Evolutionary conservation across 2,329 filamentous ascomycete species (phyloP).

Genomic region (Biscogniauxia marginata): DNA sequence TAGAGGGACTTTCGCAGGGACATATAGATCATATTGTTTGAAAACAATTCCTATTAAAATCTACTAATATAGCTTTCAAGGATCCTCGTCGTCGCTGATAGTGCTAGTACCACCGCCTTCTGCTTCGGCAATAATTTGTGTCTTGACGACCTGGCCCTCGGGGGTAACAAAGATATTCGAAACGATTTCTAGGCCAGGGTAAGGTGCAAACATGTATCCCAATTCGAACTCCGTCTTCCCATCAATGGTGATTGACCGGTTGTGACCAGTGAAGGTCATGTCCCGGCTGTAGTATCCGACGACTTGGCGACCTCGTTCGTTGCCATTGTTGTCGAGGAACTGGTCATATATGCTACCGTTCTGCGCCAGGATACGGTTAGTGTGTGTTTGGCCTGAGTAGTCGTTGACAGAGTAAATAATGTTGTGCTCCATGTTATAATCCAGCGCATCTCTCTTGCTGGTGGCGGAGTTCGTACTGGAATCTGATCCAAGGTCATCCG

Average conservation of each 20-base stretch:
- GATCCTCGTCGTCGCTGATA: constrained; percentile 41
- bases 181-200: constrained; percentile 43
- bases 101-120: constrained; percentile 52
- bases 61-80: not conserved
- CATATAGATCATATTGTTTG: too few species aligned
- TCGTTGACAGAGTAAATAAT: constrained; percentile 62
- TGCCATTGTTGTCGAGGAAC: constrained; percentile 52
- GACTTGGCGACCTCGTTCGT: constrained; percentile 39
- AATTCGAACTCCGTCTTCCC: constrained; percentile 47
- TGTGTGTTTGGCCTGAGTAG: constrained; percentile 54
- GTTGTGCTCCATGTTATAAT: constrained; percentile 52
- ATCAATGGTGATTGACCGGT: constrained; percentile 44
- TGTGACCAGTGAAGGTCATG: constrained; percentile 56
- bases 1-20: too few species aligned
- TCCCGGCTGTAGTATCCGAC: constrained; percentile 50
- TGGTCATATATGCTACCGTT: constrained; percentile 55
- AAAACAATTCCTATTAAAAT: not conserved
- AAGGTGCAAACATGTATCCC: constrained; percentile 54
- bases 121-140: constrained; percentile 51
- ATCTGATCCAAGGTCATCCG: constrained; percentile 26
- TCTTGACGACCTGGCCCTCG: constrained; percentile 46
- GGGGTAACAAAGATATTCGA: constrained; percentile 49
- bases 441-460: constrained; percentile 25
- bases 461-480: constrained; percentile 25
- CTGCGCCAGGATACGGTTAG: constrained; percentile 55